Evolutionary conservation across 805 yeast species (phyloP).

Genomic region (Yarrowia alimentaria): DNA sequence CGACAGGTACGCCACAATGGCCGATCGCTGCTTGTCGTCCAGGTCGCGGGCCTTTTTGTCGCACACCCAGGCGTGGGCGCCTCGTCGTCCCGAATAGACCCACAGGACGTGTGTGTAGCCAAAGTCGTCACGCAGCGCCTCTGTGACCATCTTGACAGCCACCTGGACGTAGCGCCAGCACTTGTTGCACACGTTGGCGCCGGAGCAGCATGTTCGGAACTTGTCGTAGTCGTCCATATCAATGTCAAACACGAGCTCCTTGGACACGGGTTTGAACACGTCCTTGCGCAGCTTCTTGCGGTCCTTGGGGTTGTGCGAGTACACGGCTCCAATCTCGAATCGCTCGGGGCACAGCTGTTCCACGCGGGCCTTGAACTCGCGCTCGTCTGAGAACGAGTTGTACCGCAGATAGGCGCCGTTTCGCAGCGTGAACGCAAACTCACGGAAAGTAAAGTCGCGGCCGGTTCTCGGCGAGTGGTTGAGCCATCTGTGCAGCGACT

Average conservation of each 20-base stretch:
- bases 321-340: constrained; percentile 93
- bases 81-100: constrained; percentile 98
- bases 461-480: constrained; percentile 78
- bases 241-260: constrained; percentile 92
- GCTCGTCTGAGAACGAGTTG: constrained; percentile 64
- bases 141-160: constrained; percentile 73
- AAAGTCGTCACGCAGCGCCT: constrained; percentile 77
- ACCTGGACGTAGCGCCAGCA: constrained; percentile 93
- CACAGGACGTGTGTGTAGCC: constrained; percentile 84
- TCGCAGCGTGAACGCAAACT: constrained; percentile 86
- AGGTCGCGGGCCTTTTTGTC: constrained; percentile 75
- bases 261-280: constrained; percentile 74
- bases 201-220: constrained; percentile 87
- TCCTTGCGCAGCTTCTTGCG: constrained; percentile 67
- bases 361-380: constrained; percentile 77
- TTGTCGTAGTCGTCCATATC: constrained; percentile 97
- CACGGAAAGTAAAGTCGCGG: constrained; percentile 80
- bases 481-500: constrained; percentile 80
- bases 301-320: constrained; percentile 81
- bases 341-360: constrained; percentile 76
- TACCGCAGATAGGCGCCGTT: constrained; percentile 90
- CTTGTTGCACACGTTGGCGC: constrained; percentile 76
- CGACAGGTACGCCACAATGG: constrained; percentile 81
- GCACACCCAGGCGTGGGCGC: constrained; percentile 98
- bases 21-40: constrained; percentile 69